A percentile compares a stretch with the other conserved stretches of the same genome.
Conservation (phyloP, 768 basidiomycete genomes). For the Gymnopilus junonius region DNA sequence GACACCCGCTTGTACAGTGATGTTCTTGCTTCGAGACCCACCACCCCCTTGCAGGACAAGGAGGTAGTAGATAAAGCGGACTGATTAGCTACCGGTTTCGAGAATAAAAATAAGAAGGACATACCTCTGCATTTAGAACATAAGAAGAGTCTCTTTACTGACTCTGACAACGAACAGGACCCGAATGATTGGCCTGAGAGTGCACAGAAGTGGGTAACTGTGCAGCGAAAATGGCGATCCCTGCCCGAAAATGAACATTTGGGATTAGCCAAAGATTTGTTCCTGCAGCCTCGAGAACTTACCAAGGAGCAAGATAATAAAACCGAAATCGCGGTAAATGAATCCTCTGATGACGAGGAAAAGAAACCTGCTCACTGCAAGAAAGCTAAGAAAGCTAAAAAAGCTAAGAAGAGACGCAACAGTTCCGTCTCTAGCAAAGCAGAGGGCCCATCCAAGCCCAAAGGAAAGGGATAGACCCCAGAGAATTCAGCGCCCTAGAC, state of each 20-base stretch:
- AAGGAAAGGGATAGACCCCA: not conserved
- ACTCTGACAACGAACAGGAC: not conserved
- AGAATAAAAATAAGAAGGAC: not conserved
- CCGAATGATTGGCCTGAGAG: not conserved
- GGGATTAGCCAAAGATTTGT: not conserved
- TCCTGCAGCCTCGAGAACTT: not conserved
- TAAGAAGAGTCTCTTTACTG: not conserved
- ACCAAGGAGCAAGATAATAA: not conserved
- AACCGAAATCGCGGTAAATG: not conserved
- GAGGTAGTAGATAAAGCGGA: not conserved
- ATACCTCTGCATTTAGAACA: not conserved
- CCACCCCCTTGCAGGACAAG: not conserved
- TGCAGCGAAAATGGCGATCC: not conserved
- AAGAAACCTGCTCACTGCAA: not conserved
- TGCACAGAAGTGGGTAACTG: not conserved
- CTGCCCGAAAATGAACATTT: not conserved
- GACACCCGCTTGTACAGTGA: slow-evolving; percentile 8
- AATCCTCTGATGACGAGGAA: not conserved
- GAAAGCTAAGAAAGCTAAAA: not conserved
- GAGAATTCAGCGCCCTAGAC: not conserved
- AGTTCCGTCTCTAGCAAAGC: not conserved
- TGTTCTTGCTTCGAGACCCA: slow-evolving; percentile 8
- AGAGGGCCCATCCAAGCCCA: too few relatives aligned
- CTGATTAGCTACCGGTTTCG: not conserved
- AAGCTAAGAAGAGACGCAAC: not conserved